Conservation (phyloP, 2,329 filamentous ascomycete species). For the Cordyceps fumosorosea region DNA sequence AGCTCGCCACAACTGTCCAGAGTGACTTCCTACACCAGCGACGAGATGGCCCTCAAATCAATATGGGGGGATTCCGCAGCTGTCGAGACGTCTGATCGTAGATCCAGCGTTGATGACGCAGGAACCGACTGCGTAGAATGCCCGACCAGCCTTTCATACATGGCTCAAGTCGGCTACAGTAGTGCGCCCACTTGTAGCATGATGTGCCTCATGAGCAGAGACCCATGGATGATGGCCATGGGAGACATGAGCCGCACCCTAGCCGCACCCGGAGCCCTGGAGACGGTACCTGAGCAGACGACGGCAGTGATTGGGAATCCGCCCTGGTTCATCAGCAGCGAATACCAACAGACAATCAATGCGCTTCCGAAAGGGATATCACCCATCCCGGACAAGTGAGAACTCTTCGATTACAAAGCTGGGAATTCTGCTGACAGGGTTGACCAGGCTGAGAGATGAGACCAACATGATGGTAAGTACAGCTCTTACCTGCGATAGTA, state of each 20-base stretch:
- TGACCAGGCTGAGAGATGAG: constrained; percentile 51
- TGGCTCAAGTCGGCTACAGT: constrained; percentile 6
- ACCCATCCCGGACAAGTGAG: constrained; percentile 8
- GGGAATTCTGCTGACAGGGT: constrained; percentile 17
- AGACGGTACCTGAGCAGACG: background rate
- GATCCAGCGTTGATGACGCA: constrained; percentile 4
- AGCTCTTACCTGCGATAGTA: background rate
- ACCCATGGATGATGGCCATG: background rate
- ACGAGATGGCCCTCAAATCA: constrained; percentile 5
- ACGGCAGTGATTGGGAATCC: background rate
- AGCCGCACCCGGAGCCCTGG: background rate
- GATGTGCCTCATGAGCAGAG: background rate
- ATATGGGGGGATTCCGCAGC: background rate
- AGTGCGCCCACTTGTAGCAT: constrained; percentile 3
- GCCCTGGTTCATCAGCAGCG: background rate
- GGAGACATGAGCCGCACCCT: background rate
- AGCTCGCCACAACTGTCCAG: constrained; percentile 5
- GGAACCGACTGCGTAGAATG: background rate
- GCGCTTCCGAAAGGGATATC: background rate
- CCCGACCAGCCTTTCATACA: background rate
- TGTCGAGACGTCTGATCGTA: constrained; percentile 8
- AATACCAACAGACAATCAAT: background rate
- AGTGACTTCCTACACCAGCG: constrained; percentile 5
- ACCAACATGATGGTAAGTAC: constrained; percentile 63
- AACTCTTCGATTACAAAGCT: background rate